Percentiles rank a stretch among this genome's conserved stretches.
These are phyloP conservation scores for Tritrichomonas musculus DNA, from an alignment of 208 protist species.

Conservation along the genomic window DNA sequence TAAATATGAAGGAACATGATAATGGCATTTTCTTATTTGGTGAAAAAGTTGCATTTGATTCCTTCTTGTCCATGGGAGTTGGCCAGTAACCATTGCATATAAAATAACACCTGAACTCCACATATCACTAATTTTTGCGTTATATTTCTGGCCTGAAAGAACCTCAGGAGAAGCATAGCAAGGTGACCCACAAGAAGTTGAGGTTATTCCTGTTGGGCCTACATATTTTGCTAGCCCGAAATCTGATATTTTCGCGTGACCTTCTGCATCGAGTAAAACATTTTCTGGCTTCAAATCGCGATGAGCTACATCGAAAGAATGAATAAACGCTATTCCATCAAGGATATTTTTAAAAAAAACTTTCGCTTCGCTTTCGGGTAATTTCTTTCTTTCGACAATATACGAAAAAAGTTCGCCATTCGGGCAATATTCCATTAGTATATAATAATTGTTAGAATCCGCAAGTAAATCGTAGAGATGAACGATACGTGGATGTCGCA, in stretches of 20 bases:
- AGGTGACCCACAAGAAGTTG: not conserved
- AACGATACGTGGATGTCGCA: not conserved
- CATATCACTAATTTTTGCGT: not conserved
- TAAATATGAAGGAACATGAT: not conserved
- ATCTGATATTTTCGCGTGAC: not conserved
- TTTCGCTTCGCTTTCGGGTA: not conserved
- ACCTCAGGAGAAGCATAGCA: not conserved
- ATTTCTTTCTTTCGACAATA: not conserved
- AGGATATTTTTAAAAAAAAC: not conserved
- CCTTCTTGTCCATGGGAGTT: too few species aligned
- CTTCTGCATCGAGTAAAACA: not conserved
- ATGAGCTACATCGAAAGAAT: not conserved
- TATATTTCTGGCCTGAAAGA: not conserved
- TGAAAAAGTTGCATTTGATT: not conserved
- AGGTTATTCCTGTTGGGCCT: not conserved
- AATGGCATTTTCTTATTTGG: not conserved
- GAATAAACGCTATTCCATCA: not conserved
- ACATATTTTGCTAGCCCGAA: not conserved
- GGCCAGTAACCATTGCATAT: too few species aligned
- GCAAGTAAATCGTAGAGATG: not conserved
- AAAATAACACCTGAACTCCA: not conserved
- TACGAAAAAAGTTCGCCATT: not conserved
- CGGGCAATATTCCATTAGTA: not conserved
- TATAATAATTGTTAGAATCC: not conserved
- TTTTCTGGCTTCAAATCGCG: slow-evolving; percentile 1